These are phyloP conservation scores for Hordeum marinum DNA, from an alignment of 176 grass and related monocot species.

Conservation along the genomic window DNA sequence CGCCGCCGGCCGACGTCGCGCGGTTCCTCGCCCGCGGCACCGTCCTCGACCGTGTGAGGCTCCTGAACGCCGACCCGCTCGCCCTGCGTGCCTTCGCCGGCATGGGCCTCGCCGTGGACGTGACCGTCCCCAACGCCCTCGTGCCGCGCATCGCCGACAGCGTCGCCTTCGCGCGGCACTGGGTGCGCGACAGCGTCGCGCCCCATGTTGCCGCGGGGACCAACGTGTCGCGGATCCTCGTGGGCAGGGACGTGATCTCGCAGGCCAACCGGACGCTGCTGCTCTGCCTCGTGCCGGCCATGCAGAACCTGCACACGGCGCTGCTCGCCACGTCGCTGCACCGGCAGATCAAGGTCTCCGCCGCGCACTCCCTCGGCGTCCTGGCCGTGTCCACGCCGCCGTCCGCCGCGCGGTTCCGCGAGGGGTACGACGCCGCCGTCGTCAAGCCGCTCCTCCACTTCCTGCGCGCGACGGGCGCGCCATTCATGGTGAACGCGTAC, in stretches of 20 bases:
- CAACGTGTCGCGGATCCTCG: slow-evolving; percentile 54
- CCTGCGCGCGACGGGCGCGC: slow-evolving; percentile 53
- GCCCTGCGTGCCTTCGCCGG: slow-evolving; percentile 52
- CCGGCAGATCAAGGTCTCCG: slow-evolving; percentile 45
- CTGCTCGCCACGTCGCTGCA: slow-evolving; percentile 37
- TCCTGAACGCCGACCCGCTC: slow-evolving; percentile 50
- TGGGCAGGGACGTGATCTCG: slow-evolving; percentile 67
- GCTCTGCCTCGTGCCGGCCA: slow-evolving; percentile 53
- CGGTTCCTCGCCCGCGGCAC: slow-evolving; percentile 64
- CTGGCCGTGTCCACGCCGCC: slow-evolving; percentile 46
- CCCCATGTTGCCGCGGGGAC: slow-evolving; percentile 24
- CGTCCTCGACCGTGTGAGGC: slow-evolving; percentile 58
- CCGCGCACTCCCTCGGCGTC: slow-evolving; percentile 66
- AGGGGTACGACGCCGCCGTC: slow-evolving; percentile 35
- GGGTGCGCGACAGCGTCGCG: slow-evolving; percentile 47
- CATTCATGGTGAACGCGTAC: slow-evolving; percentile 91
- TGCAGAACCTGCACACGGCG: slow-evolving; percentile 65
- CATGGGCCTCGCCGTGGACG: slow-evolving; percentile 56
- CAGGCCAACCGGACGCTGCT: slow-evolving; percentile 53
- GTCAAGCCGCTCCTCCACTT: slow-evolving; percentile 61
- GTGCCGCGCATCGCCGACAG: slow-evolving; percentile 36
- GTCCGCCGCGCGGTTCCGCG: slow-evolving; percentile 51
- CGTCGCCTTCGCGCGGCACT: slow-evolving; percentile 28
- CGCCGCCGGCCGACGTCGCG: slow-evolving; percentile 46
- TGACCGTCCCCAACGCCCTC: slow-evolving; percentile 49